Conservation (phyloP, 2,329 filamentous ascomycete genomes). For the Anisogramma anomala region DNA sequence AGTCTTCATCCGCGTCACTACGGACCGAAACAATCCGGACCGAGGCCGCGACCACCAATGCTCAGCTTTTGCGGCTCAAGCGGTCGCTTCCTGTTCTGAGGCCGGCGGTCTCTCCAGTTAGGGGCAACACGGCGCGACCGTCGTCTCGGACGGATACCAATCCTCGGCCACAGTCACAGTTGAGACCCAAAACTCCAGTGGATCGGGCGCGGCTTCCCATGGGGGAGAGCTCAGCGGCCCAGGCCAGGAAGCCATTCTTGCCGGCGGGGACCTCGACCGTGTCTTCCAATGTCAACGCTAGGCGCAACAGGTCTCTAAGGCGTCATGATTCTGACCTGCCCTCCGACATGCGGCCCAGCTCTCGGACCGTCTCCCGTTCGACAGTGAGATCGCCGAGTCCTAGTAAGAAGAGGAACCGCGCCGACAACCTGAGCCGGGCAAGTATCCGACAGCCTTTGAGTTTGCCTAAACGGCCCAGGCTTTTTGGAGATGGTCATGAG, state of each 20-base stretch:
- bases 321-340: constrained; percentile 72
- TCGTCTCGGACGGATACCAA: constrained; percentile 43
- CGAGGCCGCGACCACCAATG: constrained; percentile 53
- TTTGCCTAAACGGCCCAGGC: constrained; percentile 55
- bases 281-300: constrained; percentile 63
- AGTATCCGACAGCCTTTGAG: constrained; percentile 56
- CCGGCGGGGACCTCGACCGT: constrained; percentile 57
- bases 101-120: constrained; percentile 38
- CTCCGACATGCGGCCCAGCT: constrained; percentile 45
- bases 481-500: constrained; percentile 88
- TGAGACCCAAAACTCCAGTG: constrained; percentile 60
- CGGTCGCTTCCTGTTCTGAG: constrained; percentile 52
- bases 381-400: constrained; percentile 51
- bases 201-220: constrained; percentile 43
- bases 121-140: constrained; percentile 37
- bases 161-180: constrained; percentile 36
- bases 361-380: constrained; percentile 46
- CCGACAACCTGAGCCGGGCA: constrained; percentile 31
- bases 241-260: constrained; percentile 60
- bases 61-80: constrained; percentile 54
- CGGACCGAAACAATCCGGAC: constrained; percentile 46
- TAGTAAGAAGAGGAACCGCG: constrained; percentile 30
- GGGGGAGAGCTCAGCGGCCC: constrained; percentile 38
- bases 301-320: constrained; percentile 57
- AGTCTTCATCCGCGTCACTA: constrained; percentile 41